Evolutionary conservation across 2,329 filamentous ascomycete genomes (phyloP).

Genomic region (Hortaea sp.): DNA sequence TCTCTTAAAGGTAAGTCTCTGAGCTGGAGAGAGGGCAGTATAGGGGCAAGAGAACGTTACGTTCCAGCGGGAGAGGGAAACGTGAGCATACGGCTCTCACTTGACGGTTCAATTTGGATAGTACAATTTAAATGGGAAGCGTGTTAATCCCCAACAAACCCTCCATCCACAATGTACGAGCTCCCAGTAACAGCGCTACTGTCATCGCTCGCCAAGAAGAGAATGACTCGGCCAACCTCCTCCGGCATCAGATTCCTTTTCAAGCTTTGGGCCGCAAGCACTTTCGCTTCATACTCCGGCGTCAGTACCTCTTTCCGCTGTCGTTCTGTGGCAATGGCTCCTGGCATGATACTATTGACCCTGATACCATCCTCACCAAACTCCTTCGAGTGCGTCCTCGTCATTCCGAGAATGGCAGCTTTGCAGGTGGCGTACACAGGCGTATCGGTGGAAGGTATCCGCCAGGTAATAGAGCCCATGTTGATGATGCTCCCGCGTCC

Average conservation of each 20-base stretch:
- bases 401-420: constrained; percentile 20
- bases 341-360: constrained; percentile 23
- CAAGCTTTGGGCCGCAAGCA: constrained; percentile 20
- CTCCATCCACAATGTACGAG: constrained; percentile 23
- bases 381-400: constrained; percentile 20
- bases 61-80: too few relatives aligned
- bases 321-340: constrained; percentile 21
- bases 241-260: constrained; percentile 20
- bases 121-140: not conserved
- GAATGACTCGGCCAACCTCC: constrained; percentile 20
- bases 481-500: constrained; percentile 52
- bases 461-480: constrained; percentile 26
- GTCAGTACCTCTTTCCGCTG: constrained; percentile 24
- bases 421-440: constrained; percentile 21
- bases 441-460: constrained; percentile 15
- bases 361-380: constrained; percentile 18
- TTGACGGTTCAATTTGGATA: constrained; percentile 1
- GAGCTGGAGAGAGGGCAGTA: too few relatives aligned
- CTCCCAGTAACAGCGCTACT: constrained; percentile 22
- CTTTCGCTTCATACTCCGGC: constrained; percentile 18
- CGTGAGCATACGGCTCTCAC: not conserved
- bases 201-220: constrained; percentile 24
- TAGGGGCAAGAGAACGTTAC: too few relatives aligned
- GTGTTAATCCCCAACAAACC: constrained; percentile 16
- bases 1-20: too few relatives aligned